phyloP scores from a whole-genome alignment of 805 yeast species.

The Wickerhamomyces bovis region DNA sequence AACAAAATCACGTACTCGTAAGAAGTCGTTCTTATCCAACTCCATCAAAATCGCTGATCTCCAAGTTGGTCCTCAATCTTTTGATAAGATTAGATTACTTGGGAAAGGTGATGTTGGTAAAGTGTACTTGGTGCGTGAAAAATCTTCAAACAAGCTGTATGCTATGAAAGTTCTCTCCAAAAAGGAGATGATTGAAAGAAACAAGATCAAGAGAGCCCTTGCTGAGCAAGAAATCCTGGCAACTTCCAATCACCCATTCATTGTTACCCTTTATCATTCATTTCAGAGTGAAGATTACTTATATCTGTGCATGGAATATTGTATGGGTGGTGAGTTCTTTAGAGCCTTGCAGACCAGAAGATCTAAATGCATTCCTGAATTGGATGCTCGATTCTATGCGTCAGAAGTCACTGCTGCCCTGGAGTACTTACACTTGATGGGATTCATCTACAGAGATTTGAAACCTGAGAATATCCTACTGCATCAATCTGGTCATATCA shows the following conservation, averaged over 20 bases:
- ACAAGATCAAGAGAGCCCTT: conserved; percentile 87
- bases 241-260: conserved; percentile 93
- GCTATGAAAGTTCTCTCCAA: conserved; percentile 92
- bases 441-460: conserved; percentile 91
- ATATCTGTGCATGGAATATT: conserved; percentile 95
- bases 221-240: conserved; percentile 97
- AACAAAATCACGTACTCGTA: conserved; percentile 30
- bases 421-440: conserved; percentile 93
- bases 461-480: conserved; percentile 93
- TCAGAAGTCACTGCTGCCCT: conserved; percentile 96
- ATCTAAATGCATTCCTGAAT: conserved; percentile 78
- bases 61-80: conserved; percentile 80
- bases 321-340: conserved; percentile 99
- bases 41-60: conserved; percentile 70
- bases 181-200: conserved; percentile 90
- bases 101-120: conserved; percentile 99
- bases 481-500: conserved; percentile 96
- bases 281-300: conserved; percentile 91
- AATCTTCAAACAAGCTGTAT: conserved; percentile 61
- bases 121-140: conserved; percentile 87
- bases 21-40: conserved; percentile 47
- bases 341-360: conserved; percentile 90
- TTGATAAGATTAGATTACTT: conserved; percentile 81
- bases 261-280: conserved; percentile 91
- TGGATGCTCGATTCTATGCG: conserved; percentile 89